Evolutionary conservation across 495 filamentous ascomycete genomes (phyloP), one percentile per base, ranked within the genome.

Genomic region (Hypomontagnella monticulosa): DNA sequence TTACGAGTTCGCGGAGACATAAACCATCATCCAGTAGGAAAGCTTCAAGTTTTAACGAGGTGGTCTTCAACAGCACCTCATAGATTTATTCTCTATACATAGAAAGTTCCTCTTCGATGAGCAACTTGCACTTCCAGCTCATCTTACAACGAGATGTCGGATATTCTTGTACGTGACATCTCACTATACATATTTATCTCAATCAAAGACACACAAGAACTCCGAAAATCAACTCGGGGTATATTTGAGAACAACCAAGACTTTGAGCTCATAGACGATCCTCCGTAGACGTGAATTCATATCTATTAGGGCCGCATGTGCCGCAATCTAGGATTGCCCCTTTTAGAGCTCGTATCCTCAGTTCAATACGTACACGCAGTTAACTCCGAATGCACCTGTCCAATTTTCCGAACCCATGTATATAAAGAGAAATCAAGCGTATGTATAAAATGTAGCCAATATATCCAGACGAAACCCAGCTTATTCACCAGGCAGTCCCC

Each of bases 1-100:
- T 44, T 86, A 86, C 55, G 74, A 80, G 70, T 91, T 85, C 68
- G 75, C 78, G 18, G 87, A 89, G 81, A 91, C 88, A 44, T 89
- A 79, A 73, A 27, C 8, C 40, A 4, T 36, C n/a, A 2, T 10
- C 8, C 5, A 15, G 14, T 12, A 38, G n/a, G 10, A 6, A 23
- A 18, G 12, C 36, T 27, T 43, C 32, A 0, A 18, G 7, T 19
- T 43, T 27, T 30, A 14, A 18, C 12, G 6, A 52, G 42, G n/a
- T 37, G 20, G 23, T 44, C 32, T 57, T 48, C 44, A 36, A 46
- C 20, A 46, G 18, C 16, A 40, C 15, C 20, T 46, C 19, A 11
- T 47, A 23, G 30, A 44, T 33, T 23, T 14, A 40, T 38, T 18
- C 11, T 55, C 36, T 52, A 43, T 49, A 57, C 56, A 61, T 34